Percentiles rank a stretch among this genome's conserved stretches.
These are phyloP conservation scores for Boletales sp. DNA, from an alignment of 768 basidiomycete species.

Conservation along the genomic window DNA sequence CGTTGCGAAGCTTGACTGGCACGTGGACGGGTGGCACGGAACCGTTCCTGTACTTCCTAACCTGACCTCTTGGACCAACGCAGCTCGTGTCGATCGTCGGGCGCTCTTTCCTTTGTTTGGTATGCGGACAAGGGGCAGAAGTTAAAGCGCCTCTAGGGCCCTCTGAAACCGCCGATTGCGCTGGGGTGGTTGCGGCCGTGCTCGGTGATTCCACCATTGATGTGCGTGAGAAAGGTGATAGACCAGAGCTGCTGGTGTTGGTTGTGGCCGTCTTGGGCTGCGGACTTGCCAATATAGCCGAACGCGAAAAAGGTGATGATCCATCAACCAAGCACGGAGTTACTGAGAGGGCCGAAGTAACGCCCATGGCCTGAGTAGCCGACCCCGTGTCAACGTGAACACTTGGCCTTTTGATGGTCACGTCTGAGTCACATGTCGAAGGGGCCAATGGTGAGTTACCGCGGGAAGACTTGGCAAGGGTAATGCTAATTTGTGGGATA, in stretches of 20 bases:
- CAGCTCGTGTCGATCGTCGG: slow-evolving; percentile 32
- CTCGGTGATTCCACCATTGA: slow-evolving; percentile 24
- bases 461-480: slow-evolving; percentile 27
- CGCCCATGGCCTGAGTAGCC: slow-evolving; percentile 17
- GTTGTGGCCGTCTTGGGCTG: slow-evolving; percentile 24
- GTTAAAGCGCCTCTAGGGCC: slow-evolving; percentile 5
- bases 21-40: slow-evolving; percentile 30
- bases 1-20: slow-evolving; percentile 26
- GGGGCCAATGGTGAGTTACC: slow-evolving; percentile 25
- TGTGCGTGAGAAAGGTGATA: slow-evolving; percentile 29
- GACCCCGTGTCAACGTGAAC: slow-evolving; percentile 28
- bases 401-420: slow-evolving; percentile 24
- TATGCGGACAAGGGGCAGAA: slow-evolving; percentile 14
- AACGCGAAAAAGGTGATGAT: slow-evolving; percentile 19
- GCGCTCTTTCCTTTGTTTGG: slow-evolving; percentile 27
- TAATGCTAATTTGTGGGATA: slow-evolving; percentile 30
- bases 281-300: slow-evolving; percentile 19
- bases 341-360: slow-evolving; percentile 8
- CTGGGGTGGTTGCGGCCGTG: slow-evolving; percentile 27
- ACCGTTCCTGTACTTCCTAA: slow-evolving; percentile 29
- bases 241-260: slow-evolving; percentile 19
- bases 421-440: slow-evolving; percentile 26
- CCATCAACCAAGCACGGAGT: slow-evolving; percentile 19
- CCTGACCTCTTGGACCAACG: slow-evolving; percentile 29
- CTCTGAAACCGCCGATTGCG: slow-evolving; percentile 21